Conservation (phyloP, 176 grass and related monocot genomes). For the Avena eriantha region DNA sequence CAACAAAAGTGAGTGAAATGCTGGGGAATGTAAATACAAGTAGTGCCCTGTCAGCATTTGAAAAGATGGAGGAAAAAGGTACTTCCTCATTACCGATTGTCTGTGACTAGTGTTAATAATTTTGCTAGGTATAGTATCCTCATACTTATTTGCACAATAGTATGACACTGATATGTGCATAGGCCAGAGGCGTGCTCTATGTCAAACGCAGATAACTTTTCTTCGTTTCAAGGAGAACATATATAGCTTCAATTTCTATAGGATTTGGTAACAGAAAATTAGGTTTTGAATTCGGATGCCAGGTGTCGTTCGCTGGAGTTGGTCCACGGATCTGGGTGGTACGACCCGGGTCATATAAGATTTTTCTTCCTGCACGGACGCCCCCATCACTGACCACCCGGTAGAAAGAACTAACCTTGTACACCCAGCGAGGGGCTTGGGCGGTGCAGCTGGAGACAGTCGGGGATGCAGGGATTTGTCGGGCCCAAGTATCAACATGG, state of each 20-base stretch:
- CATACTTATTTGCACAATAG: neutral
- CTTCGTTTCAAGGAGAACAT: neutral
- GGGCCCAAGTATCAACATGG: too few relatives aligned
- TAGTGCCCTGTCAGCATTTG: constrained; percentile 93
- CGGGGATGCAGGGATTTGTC: too few relatives aligned
- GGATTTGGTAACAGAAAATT: too few relatives aligned
- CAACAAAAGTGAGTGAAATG: constrained; percentile 99
- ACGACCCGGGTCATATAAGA: too few relatives aligned
- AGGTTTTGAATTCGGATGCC: too few relatives aligned
- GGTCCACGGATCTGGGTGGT: too few relatives aligned
- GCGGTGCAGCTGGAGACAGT: too few relatives aligned
- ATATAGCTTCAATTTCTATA: constrained; percentile 11
- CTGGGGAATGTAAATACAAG: constrained; percentile 97
- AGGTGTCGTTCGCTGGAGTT: too few relatives aligned
- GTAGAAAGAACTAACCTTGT: too few relatives aligned
- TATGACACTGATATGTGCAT: constrained; percentile 10
- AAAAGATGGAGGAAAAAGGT: constrained; percentile 99
- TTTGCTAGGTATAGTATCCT: neutral
- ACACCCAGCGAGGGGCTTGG: too few relatives aligned
- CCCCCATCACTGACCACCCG: too few relatives aligned
- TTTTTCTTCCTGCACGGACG: too few relatives aligned
- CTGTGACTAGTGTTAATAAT: neutral
- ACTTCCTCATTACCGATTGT: constrained; percentile 8
- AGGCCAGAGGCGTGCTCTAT: neutral
- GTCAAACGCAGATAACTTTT: neutral